phyloP scores from a whole-genome alignment of 1,284 basidiomycete species.

The Caloboletus inedulis region DNA sequence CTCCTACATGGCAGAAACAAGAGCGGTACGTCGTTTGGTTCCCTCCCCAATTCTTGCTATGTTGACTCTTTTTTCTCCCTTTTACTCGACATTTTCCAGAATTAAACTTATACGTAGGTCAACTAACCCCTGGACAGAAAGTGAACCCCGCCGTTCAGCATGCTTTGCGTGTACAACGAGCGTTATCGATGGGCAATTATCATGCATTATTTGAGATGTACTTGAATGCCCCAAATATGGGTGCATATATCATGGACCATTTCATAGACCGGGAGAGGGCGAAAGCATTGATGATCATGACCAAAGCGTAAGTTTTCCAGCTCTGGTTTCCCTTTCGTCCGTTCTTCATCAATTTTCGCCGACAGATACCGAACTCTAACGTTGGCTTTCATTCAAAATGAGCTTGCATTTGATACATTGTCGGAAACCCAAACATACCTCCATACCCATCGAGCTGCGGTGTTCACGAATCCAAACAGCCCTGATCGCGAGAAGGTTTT shows the following conservation, averaged over 20 bases:
- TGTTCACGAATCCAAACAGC: slow-evolving; percentile 63
- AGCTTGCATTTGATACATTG: slow-evolving; percentile 80
- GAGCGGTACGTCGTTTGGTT: slow-evolving; percentile 61
- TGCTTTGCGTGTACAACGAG: slow-evolving; percentile 85
- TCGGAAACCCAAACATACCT: slow-evolving; percentile 73
- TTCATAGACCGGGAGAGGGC: slow-evolving; percentile 92
- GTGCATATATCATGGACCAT: slow-evolving; percentile 98
- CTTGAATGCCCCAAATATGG: slow-evolving; percentile 90
- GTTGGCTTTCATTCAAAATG: slow-evolving; percentile 74
- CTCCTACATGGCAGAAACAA: slow-evolving; percentile 91
- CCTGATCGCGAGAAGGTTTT: slow-evolving; percentile 59
- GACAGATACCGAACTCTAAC: slow-evolving; percentile 76
- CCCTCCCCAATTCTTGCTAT: not conserved
- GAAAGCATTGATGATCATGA: slow-evolving; percentile 84
- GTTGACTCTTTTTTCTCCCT: slow-evolving; percentile 8
- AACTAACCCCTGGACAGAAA: slow-evolving; percentile 91
- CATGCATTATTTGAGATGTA: slow-evolving; percentile 89
- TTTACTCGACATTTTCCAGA: slow-evolving; percentile 48
- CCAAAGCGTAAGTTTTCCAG: slow-evolving; percentile 73
- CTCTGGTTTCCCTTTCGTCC: not conserved
- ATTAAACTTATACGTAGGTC: slow-evolving; percentile 92
- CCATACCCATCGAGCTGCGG: slow-evolving; percentile 61
- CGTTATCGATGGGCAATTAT: slow-evolving; percentile 92
- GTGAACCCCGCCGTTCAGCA: slow-evolving; percentile 77
- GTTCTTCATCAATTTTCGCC: not conserved